Evolutionary conservation across 768 basidiomycete genomes (phyloP).

Genomic region (Suillus lakei): DNA sequence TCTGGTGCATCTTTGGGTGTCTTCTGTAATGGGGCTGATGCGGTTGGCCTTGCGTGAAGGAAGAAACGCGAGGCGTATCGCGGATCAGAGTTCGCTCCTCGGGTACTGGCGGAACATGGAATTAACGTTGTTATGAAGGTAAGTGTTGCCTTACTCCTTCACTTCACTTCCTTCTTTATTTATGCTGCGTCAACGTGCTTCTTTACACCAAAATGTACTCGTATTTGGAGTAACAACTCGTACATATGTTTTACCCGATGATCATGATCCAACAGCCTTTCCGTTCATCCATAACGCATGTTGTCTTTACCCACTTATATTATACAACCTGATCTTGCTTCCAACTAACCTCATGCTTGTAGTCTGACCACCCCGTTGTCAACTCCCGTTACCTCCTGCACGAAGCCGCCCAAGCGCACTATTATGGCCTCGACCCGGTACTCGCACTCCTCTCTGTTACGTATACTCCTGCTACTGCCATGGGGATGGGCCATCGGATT

Average conservation of each 20-base stretch:
- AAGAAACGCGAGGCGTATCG: conserved; percentile 85
- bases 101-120: conserved; percentile 70
- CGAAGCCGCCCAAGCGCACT: conserved; percentile 74
- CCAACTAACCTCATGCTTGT: not conserved
- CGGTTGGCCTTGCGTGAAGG: conserved; percentile 34
- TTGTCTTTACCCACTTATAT: not conserved
- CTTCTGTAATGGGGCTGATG: not conserved
- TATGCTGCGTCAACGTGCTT: not conserved
- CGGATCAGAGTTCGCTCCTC: conserved; percentile 79
- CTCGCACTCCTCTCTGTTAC: conserved; percentile 71
- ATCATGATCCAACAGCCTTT: not conserved
- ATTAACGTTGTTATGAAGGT: conserved; percentile 80
- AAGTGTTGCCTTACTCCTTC: conserved; percentile 6
- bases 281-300: not conserved
- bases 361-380: conserved; percentile 63
- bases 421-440: conserved; percentile 63
- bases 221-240: not conserved
- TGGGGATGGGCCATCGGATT: conserved; percentile 78
- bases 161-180: not conserved
- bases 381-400: conserved; percentile 72
- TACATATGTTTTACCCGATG: not conserved
- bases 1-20: not conserved
- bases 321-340: not conserved
- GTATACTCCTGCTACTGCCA: conserved; percentile 63
- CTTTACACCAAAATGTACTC: not conserved